Evolutionary conservation across 2,329 filamentous ascomycete species (phyloP).

Genomic region (Corniculantispora saksenae): DNA sequence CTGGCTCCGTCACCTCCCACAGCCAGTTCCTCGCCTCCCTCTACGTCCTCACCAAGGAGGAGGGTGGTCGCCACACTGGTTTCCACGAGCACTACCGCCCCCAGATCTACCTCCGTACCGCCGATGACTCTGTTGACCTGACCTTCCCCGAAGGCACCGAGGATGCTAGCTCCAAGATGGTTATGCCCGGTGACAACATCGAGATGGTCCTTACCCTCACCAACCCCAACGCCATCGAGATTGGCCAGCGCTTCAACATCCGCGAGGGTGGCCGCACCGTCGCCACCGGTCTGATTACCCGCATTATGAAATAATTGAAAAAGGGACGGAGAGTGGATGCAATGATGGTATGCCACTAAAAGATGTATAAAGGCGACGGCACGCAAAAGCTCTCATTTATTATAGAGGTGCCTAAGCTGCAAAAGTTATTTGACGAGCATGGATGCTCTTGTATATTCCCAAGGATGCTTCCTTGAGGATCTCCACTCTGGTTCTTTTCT

Average conservation of each 20-base stretch:
- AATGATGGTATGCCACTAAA: background rate
- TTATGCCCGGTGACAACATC: constrained; percentile 98
- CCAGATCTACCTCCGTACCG: constrained; percentile 93
- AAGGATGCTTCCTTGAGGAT: constrained; percentile 34
- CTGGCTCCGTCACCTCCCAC: constrained; percentile 82
- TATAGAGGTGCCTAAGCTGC: background rate
- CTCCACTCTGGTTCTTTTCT: constrained; percentile 44
- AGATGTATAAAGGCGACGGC: constrained; percentile 1
- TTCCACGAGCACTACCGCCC: constrained; percentile 97
- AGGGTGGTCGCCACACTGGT: constrained; percentile 94
- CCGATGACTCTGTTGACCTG: constrained; percentile 76
- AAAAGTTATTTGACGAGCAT: constrained; percentile 28
- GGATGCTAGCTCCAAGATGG: constrained; percentile 72
- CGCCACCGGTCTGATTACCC: constrained; percentile 79
- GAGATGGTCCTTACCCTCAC: constrained; percentile 92
- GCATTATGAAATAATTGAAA: constrained; percentile 59
- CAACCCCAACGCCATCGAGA: constrained; percentile 83
- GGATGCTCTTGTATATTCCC: constrained; percentile 41
- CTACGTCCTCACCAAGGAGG: constrained; percentile 96
- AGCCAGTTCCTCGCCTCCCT: constrained; percentile 92
- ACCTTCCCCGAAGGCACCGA: constrained; percentile 83
- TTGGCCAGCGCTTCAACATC: constrained; percentile 95
- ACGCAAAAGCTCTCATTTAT: background rate
- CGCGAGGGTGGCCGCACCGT: constrained; percentile 93
- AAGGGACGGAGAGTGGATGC: background rate